Evolutionary conservation across 2,329 filamentous ascomycete species (phyloP).

Genomic region (Colletotrichum lini): DNA sequence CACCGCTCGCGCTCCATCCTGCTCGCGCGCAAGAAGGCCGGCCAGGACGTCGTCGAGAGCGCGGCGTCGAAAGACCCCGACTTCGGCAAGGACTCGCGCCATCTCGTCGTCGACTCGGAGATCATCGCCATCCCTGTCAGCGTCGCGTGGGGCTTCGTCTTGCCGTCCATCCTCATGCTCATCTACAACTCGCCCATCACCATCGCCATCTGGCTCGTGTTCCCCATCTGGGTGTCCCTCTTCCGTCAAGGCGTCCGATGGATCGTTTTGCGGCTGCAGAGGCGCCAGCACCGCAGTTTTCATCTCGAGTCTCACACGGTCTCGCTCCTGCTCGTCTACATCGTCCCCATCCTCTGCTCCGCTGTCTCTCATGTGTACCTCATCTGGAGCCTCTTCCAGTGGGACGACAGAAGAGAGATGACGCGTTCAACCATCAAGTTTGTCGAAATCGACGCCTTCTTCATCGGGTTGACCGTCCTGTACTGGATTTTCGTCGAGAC

Average conservation of each 20-base stretch:
- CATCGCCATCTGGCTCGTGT: conserved; percentile 66
- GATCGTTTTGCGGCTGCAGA: conserved; percentile 41
- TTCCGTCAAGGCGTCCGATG: conserved; percentile 56
- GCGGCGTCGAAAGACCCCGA: conserved; percentile 48
- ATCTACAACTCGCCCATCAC: conserved; percentile 53
- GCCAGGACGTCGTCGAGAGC: conserved; percentile 41
- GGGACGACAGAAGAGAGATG: conserved; percentile 64
- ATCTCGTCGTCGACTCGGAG: conserved; percentile 62
- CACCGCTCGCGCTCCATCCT: conserved; percentile 57
- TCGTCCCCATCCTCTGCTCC: conserved; percentile 60
- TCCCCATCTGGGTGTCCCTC: conserved; percentile 64
- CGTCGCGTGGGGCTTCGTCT: conserved; percentile 62
- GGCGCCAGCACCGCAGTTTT: conserved; percentile 49
- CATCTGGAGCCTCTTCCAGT: conserved; percentile 55
- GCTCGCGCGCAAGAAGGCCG: conserved; percentile 44
- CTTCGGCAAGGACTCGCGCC: conserved; percentile 51
- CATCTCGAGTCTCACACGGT: conserved; percentile 60
- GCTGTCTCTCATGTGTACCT: conserved; percentile 59
- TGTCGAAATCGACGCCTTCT: conserved; percentile 63
- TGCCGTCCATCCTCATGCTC: conserved; percentile 64
- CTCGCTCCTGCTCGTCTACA: conserved; percentile 60
- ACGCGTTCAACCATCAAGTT: conserved; percentile 62
- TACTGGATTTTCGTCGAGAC: conserved; percentile 69
- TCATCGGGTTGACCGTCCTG: conserved; percentile 62
- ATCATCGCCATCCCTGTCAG: conserved; percentile 69